Percentiles rank a stretch among this genome's conserved stretches.
Evolutionary conservation across 441 rosid genomes (phyloP).

Genomic region (Sinapis alba): DNA sequence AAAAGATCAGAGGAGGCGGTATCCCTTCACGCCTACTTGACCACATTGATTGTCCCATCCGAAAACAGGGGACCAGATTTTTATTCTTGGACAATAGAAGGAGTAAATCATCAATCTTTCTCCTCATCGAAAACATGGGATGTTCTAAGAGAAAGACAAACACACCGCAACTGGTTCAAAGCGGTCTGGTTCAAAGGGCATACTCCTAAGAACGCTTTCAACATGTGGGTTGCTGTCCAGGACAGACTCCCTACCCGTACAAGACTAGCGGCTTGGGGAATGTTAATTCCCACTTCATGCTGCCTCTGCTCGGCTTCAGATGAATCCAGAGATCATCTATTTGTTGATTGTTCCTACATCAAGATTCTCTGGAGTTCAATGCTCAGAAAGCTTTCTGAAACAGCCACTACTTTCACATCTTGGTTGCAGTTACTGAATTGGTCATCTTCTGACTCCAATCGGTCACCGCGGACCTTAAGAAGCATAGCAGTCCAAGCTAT

Average conservation of each 20-base stretch:
- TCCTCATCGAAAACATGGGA: neutral
- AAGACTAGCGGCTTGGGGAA: neutral
- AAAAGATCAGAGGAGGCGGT: neutral
- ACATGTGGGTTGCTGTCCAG: neutral
- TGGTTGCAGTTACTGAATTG: neutral
- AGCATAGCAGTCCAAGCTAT: neutral
- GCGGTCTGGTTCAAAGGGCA: neutral
- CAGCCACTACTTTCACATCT: neutral
- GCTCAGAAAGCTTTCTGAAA: neutral
- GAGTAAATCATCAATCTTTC: neutral
- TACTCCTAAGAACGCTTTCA: neutral
- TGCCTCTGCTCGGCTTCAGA: neutral
- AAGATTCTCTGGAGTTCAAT: neutral
- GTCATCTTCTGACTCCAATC: neutral
- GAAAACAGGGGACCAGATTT: too few relatives aligned
- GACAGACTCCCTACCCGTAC: neutral
- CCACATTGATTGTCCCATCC: too few relatives aligned
- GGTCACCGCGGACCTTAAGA: neutral
- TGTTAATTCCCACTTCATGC: neutral
- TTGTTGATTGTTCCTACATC: neutral
- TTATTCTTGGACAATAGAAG: neutral
- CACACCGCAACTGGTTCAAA: neutral
- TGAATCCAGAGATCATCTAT: neutral
- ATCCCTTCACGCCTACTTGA: too few relatives aligned
- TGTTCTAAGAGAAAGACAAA: neutral